phyloP scores from a whole-genome alignment of 2,329 filamentous ascomycete genomes.

The Pochonia chlamydosporia region DNA sequence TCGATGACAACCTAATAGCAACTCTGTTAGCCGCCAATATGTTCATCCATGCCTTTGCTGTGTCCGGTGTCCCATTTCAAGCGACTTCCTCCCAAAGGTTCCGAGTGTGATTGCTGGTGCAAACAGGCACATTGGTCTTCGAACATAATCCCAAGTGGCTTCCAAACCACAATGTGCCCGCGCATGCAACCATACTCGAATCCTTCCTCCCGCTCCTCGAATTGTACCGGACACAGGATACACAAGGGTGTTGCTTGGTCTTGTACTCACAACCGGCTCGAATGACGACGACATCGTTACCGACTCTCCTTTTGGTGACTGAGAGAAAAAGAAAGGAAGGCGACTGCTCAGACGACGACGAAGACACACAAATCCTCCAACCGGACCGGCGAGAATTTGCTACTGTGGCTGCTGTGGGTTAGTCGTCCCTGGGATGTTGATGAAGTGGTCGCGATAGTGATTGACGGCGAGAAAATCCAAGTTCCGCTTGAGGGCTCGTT shows the following conservation, averaged over 20 bases:
- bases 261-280: slow-evolving; percentile 62
- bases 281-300: slow-evolving; percentile 58
- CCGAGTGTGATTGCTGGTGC: neutral
- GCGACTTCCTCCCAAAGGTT: neutral
- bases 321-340: slow-evolving; percentile 24
- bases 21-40: slow-evolving; percentile 17
- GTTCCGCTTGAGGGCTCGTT: slow-evolving; percentile 32
- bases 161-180: slow-evolving; percentile 6
- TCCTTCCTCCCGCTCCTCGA: slow-evolving; percentile 4
- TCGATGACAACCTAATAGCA: slow-evolving; percentile 83
- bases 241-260: slow-evolving; percentile 1
- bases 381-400: slow-evolving; percentile 32
- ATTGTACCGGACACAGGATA: slow-evolving; percentile 8
- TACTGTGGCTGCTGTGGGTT: slow-evolving; percentile 36
- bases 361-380: slow-evolving; percentile 31
- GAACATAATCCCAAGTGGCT: neutral
- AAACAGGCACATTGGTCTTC: slow-evolving; percentile 4
- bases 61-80: neutral
- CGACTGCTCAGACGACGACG: slow-evolving; percentile 27
- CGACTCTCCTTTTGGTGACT: slow-evolving; percentile 29
- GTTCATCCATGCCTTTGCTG: slow-evolving; percentile 3
- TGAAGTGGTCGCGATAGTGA: slow-evolving; percentile 35
- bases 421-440: slow-evolving; percentile 33
- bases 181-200: slow-evolving; percentile 6
- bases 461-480: slow-evolving; percentile 34